Percentiles rank a stretch among this genome's conserved stretches.
Conservation (phyloP, 2,329 filamentous ascomycete species). For the Gremmenia infestans region DNA sequence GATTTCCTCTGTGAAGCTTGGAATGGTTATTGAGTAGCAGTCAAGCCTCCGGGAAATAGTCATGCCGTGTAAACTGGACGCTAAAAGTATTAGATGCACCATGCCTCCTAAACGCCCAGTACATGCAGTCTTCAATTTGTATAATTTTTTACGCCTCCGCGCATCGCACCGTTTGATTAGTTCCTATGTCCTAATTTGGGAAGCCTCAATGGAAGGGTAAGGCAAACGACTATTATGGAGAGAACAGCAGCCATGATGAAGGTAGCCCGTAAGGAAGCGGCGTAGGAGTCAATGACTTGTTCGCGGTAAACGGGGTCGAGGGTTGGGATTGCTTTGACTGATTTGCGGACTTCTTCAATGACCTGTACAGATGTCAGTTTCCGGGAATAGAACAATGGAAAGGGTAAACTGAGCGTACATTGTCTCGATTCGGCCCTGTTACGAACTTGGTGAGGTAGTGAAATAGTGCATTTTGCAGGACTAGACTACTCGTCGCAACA, state of each 20-base stretch:
- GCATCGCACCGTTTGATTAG: constrained; percentile 20
- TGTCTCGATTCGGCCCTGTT: constrained; percentile 50
- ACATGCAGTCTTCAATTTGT: neutral
- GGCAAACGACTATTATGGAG: constrained; percentile 41
- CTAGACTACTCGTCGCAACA: constrained; percentile 64
- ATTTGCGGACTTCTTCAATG: constrained; percentile 47
- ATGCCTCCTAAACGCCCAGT: neutral
- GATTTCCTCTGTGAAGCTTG: too few species aligned
- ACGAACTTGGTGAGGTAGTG: constrained; percentile 56
- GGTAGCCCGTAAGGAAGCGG: constrained; percentile 42
- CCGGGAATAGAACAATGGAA: neutral
- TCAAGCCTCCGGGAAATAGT: too few species aligned
- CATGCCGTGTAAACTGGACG: too few species aligned
- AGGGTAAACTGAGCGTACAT: constrained; percentile 21
- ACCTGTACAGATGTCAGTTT: constrained; percentile 30
- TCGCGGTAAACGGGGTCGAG: constrained; percentile 42
- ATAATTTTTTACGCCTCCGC: neutral
- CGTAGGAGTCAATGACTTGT: constrained; percentile 53
- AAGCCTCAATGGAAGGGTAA: constrained; percentile 49
- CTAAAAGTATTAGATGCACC: too few species aligned
- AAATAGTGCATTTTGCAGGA: constrained; percentile 66
- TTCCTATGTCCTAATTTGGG: constrained; percentile 46
- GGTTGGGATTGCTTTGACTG: constrained; percentile 48
- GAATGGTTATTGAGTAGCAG: too few species aligned
- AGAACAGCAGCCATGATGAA: constrained; percentile 42